Evolutionary conservation across 768 basidiomycete species (phyloP).

Genomic region (Amanita brunnescens): DNA sequence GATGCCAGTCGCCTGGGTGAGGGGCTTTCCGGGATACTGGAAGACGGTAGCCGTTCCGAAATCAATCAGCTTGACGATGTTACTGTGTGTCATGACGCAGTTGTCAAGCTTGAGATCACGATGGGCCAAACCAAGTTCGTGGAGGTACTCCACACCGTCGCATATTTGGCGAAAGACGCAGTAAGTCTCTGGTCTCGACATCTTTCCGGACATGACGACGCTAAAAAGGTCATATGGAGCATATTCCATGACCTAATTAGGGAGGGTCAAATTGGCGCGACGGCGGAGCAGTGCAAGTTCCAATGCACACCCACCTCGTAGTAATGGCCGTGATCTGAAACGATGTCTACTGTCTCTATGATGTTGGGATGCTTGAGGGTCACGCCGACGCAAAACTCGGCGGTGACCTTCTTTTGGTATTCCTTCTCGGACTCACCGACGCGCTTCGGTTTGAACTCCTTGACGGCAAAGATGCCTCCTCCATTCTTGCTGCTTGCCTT

Average conservation of each 20-base stretch:
- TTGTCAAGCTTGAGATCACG: slow-evolving; percentile 99
- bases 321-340: slow-evolving; percentile 94
- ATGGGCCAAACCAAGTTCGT: slow-evolving; percentile 95
- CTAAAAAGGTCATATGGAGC: slow-evolving; percentile 98
- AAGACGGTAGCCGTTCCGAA: slow-evolving; percentile 99
- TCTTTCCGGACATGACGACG: slow-evolving; percentile 99
- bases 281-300: not conserved
- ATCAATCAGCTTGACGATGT: slow-evolving; percentile 97
- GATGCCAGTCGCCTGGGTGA: slow-evolving; percentile 74
- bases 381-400: slow-evolving; percentile 96
- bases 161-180: slow-evolving; percentile 99
- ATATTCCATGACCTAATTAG: slow-evolving; percentile 92
- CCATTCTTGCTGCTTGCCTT: slow-evolving; percentile 78
- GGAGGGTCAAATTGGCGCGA: not conserved
- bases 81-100: slow-evolving; percentile 94
- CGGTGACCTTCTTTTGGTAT: slow-evolving; percentile 99
- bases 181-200: slow-evolving; percentile 97
- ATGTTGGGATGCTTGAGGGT: slow-evolving; percentile 93
- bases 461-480: slow-evolving; percentile 86
- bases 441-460: slow-evolving; percentile 91
- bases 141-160: slow-evolving; percentile 95
- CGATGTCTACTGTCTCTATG: slow-evolving; percentile 97
- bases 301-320: slow-evolving; percentile 94
- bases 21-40: slow-evolving; percentile 91
- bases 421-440: slow-evolving; percentile 88